A percentile compares a stretch with the other conserved stretches of the same genome.
Evolutionary conservation across 2,329 filamentous ascomycete species (phyloP).

Genomic region (Ramularia endophylla): DNA sequence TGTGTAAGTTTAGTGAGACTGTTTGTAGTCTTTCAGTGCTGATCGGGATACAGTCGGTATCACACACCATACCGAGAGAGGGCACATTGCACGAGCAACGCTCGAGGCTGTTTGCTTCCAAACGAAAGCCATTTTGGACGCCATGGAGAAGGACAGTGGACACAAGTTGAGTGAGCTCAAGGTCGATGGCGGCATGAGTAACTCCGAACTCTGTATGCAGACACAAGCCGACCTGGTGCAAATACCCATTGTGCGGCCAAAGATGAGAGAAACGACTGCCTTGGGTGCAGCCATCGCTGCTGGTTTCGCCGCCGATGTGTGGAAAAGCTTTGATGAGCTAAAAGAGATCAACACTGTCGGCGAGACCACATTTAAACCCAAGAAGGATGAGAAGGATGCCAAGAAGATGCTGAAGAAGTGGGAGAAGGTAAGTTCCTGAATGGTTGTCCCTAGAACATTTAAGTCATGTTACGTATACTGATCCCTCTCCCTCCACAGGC

Average conservation of each 20-base stretch:
- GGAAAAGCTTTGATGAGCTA: slow-evolving; percentile 69
- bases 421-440: slow-evolving; percentile 46
- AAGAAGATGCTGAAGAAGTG: slow-evolving; percentile 62
- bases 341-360: slow-evolving; percentile 66
- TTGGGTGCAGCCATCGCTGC: slow-evolving; percentile 85
- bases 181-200: slow-evolving; percentile 85
- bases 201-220: slow-evolving; percentile 85
- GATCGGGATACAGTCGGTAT: slow-evolving; percentile 23
- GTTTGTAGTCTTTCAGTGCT: neutral
- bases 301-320: slow-evolving; percentile 72
- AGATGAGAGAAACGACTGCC: slow-evolving; percentile 86
- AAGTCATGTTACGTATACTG: too few relatives aligned
- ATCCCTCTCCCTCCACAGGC: slow-evolving; percentile 37
- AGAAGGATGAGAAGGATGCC: slow-evolving; percentile 51
- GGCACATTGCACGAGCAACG: slow-evolving; percentile 85
- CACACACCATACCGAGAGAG: slow-evolving; percentile 67
- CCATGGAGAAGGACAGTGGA: slow-evolving; percentile 82
- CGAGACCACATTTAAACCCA: slow-evolving; percentile 63
- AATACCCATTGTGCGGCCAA: slow-evolving; percentile 75
- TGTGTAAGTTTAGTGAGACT: slow-evolving; percentile 51
- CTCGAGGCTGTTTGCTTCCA: slow-evolving; percentile 90
- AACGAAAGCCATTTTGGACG: slow-evolving; percentile 86
- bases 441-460: too few relatives aligned
- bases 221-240: slow-evolving; percentile 81
- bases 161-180: slow-evolving; percentile 68